A percentile compares a stretch with the other conserved stretches of the same genome.
Evolutionary conservation across 108 stramenopile genomes (phyloP).

Genomic region (Chaetoceros tenuissimus): DNA sequence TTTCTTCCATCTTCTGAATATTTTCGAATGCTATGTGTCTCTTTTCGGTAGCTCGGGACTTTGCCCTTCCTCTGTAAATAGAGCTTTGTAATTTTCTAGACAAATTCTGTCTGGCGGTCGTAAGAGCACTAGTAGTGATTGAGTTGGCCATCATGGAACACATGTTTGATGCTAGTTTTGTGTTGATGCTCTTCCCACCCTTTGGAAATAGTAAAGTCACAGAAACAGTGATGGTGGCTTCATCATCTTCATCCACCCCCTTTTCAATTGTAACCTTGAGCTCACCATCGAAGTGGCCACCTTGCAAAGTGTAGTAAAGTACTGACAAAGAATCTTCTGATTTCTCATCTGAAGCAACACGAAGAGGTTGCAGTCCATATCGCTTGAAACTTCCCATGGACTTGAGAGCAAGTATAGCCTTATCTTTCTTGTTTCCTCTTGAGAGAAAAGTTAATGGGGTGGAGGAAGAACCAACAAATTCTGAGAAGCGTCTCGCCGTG

Average conservation of each 20-base stretch:
- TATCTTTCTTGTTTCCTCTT: slow-evolving; percentile 16
- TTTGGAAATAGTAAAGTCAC: slow-evolving; percentile 42
- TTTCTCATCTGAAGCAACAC: slow-evolving; percentile 17
- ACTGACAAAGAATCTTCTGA: slow-evolving; percentile 15
- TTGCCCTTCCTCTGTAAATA: slow-evolving; percentile 35
- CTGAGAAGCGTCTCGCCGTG: slow-evolving; percentile 45
- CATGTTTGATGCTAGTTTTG: slow-evolving; percentile 26
- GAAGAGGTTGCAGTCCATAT: slow-evolving; percentile 46
- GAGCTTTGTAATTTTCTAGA: slow-evolving; percentile 43
- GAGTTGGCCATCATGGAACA: slow-evolving; percentile 39
- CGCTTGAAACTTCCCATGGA: slow-evolving; percentile 54
- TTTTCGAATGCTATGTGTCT: slow-evolving; percentile 47
- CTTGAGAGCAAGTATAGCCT: slow-evolving; percentile 38
- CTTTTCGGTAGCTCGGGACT: slow-evolving; percentile 36
- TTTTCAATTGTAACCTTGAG: slow-evolving; percentile 32
- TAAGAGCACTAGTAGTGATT: slow-evolving; percentile 31
- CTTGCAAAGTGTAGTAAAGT: slow-evolving; percentile 39
- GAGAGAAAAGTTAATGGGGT: slow-evolving; percentile 18
- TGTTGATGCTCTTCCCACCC: slow-evolving; percentile 28
- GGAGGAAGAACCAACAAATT: slow-evolving; percentile 38
- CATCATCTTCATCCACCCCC: slow-evolving; percentile 11
- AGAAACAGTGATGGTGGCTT: slow-evolving; percentile 14
- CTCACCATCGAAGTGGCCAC: slow-evolving; percentile 72
- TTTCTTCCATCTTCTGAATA: slow-evolving; percentile 66
- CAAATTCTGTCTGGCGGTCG: slow-evolving; percentile 37